A percentile compares a stretch with the other conserved stretches of the same genome.
Conservation (phyloP, 2,329 filamentous ascomycete species). For the Scedosporium apiospermum region DNA sequence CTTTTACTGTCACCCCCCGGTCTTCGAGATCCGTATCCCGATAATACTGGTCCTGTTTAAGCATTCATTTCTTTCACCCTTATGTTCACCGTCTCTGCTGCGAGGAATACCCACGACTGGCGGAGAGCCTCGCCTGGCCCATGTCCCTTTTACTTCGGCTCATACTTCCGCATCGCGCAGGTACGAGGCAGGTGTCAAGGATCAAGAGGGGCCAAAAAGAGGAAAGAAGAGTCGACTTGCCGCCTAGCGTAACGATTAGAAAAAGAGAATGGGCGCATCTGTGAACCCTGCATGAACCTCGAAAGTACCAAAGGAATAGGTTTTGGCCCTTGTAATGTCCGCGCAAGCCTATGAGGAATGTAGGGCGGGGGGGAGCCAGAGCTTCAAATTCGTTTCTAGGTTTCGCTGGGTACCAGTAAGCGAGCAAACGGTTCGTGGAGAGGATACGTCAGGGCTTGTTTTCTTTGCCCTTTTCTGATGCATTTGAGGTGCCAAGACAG, state of each 20-base stretch:
- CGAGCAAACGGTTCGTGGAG: not conserved
- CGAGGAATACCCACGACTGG: not conserved
- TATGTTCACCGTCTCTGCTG: not conserved
- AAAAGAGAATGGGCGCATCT: not conserved
- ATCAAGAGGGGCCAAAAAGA: not conserved
- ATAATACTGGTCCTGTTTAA: not conserved
- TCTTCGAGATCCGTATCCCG: too few species aligned
- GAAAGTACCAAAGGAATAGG: not conserved
- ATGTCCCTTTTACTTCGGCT: not conserved
- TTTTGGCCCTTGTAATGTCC: not conserved
- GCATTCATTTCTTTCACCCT: not conserved
- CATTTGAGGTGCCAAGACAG: not conserved
- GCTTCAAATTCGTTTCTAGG: too few species aligned
- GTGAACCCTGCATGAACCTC: not conserved
- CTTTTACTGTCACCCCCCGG: too few species aligned
- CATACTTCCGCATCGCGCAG: not conserved
- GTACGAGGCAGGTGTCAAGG: not conserved
- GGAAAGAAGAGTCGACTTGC: not conserved
- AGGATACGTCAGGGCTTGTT: not conserved
- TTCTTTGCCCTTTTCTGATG: not conserved
- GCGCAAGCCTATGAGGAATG: not conserved
- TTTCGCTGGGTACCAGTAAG: too few species aligned
- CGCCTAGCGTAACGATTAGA: not conserved
- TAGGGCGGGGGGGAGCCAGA: too few species aligned
- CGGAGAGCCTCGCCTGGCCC: not conserved